phyloP scores from a whole-genome alignment of 495 filamentous ascomycete genomes.

The Talaromyces thailandensis region DNA sequence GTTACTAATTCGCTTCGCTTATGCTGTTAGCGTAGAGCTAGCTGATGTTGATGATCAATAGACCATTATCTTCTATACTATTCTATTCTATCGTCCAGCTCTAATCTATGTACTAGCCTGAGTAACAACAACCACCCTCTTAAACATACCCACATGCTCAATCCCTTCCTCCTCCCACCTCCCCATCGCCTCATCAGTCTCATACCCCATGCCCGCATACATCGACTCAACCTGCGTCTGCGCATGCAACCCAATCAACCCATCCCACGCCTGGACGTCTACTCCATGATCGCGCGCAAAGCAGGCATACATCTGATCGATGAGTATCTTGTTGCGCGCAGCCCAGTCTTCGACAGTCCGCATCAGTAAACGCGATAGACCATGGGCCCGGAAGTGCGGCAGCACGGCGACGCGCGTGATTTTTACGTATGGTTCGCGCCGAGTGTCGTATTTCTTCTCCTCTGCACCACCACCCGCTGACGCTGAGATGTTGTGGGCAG shows the following conservation, averaged over 20 bases:
- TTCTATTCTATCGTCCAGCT: neutral
- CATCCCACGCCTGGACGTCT: constrained; percentile 56
- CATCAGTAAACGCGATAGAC: constrained; percentile 54
- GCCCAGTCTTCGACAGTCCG: constrained; percentile 54
- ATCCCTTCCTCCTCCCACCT: constrained; percentile 80
- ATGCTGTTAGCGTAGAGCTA: neutral
- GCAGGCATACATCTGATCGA: constrained; percentile 24
- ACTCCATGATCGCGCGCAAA: neutral
- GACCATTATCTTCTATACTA: neutral
- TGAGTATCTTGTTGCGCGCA: constrained; percentile 30
- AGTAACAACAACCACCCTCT: constrained; percentile 17
- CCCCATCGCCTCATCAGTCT: constrained; percentile 59
- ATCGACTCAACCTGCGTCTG: constrained; percentile 50
- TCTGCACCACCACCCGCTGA: neutral
- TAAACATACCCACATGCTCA: constrained; percentile 75
- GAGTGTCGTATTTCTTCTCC: neutral
- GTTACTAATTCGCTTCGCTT: neutral
- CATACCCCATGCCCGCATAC: constrained; percentile 62
- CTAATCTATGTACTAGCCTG: neutral
- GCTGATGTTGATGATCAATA: neutral
- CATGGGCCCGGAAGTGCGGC: constrained; percentile 49
- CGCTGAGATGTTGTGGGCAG: too few species aligned
- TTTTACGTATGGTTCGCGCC: constrained; percentile 66
- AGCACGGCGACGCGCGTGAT: constrained; percentile 67
- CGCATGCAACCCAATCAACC: constrained; percentile 66